A percentile compares a stretch with the other conserved stretches of the same genome.
These are phyloP conservation scores for Syzygium aromaticum DNA, from an alignment of 345 rosid genomes.

Conservation along the genomic window DNA sequence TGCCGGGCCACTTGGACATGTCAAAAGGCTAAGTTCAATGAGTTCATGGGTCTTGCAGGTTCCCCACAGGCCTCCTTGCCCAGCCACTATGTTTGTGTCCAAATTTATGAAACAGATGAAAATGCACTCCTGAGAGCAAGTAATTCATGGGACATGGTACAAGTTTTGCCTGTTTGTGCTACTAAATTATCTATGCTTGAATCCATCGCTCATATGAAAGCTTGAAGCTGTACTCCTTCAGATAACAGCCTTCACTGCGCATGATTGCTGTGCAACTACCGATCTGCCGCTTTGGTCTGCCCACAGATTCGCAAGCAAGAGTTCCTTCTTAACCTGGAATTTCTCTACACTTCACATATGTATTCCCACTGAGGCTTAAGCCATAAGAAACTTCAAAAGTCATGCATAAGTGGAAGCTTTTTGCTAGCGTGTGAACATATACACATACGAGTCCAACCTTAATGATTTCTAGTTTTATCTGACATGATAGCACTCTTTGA, in stretches of 20 bases:
- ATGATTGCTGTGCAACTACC: neutral
- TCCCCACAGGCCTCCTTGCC: neutral
- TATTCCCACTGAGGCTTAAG: neutral
- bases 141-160: neutral
- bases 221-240: neutral
- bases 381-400: neutral
- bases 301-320: neutral
- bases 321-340: neutral
- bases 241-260: neutral
- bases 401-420: neutral
- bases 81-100: neutral
- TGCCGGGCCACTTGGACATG: neutral
- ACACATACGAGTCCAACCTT: neutral
- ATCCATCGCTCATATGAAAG: neutral
- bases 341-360: neutral
- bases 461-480: neutral
- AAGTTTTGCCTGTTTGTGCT: neutral
- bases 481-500: neutral
- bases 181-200: neutral
- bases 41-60: neutral
- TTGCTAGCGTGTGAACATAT: too few relatives aligned
- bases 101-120: neutral
- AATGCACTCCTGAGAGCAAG: neutral
- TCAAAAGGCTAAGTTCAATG: neutral
- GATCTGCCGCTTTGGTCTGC: neutral